Conservation (phyloP, 2,329 filamentous ascomycete genomes). For the Phialocephala subalpina region DNA sequence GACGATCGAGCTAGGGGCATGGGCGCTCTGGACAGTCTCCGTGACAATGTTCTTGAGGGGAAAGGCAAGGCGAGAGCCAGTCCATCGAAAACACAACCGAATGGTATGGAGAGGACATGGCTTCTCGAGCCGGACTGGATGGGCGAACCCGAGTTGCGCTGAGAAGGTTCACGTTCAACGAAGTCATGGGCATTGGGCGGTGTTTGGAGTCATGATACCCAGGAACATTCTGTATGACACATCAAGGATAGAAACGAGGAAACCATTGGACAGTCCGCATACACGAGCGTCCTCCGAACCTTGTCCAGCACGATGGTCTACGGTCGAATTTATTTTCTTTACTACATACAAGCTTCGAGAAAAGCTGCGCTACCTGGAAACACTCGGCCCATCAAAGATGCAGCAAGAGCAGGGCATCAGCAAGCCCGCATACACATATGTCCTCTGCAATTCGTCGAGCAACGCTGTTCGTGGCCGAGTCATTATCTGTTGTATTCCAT, state of each 20-base stretch:
- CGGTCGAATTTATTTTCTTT: background rate
- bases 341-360: background rate
- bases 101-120: constrained; percentile 31
- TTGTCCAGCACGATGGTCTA: background rate
- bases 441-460: background rate
- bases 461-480: background rate
- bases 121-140: constrained; percentile 44
- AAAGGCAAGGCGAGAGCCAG: background rate
- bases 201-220: constrained; percentile 37
- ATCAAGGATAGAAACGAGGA: background rate
- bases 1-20: constrained; percentile 40
- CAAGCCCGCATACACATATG: background rate
- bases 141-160: constrained; percentile 45
- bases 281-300: background rate
- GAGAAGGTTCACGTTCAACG: constrained; percentile 16
- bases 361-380: too few relatives aligned
- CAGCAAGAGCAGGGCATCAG: background rate
- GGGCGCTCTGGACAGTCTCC: constrained; percentile 19
- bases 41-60: constrained; percentile 16
- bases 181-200: constrained; percentile 14
- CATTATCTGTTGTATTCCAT: background rate
- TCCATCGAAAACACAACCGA: constrained; percentile 16
- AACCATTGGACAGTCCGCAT: background rate
- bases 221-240: background rate
- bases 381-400: too few relatives aligned